These are phyloP conservation scores for Penicillium paradoxum DNA, from an alignment of 495 filamentous ascomycete genomes.

Conservation along the genomic window DNA sequence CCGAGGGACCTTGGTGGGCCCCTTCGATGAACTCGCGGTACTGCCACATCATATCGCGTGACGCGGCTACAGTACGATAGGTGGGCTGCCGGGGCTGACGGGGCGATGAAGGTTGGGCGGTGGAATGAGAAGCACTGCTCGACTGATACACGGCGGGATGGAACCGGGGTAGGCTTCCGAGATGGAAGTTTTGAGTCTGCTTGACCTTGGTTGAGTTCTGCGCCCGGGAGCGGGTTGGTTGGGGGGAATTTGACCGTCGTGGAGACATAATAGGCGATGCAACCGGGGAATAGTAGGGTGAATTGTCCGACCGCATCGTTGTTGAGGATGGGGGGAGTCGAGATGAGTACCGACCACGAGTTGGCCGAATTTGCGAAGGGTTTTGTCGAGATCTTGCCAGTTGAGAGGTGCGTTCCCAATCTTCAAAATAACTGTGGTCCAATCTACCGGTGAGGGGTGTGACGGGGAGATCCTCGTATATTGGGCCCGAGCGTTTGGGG, in stretches of 20 bases:
- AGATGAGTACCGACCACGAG: conserved; percentile 16
- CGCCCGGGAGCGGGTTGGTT: conserved; percentile 24
- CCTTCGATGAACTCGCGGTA: conserved; percentile 38
- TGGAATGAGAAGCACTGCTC: conserved; percentile 15
- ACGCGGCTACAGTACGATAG: conserved; percentile 33
- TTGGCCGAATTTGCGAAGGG: conserved; percentile 5
- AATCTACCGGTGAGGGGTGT: conserved; percentile 44
- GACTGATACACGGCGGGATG: conserved; percentile 47
- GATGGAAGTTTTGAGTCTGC: conserved; percentile 33
- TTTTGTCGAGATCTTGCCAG: conserved; percentile 20
- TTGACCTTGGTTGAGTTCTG: conserved; percentile 34
- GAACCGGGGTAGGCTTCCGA: conserved; percentile 43
- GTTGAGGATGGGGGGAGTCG: conserved; percentile 11
- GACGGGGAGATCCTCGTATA: conserved; percentile 37
- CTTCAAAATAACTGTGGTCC: conserved; percentile 36
- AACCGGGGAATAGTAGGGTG: conserved; percentile 35
- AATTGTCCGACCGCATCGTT: conserved; percentile 38
- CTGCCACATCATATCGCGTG: conserved; percentile 36
- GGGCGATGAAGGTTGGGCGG: conserved; percentile 27
- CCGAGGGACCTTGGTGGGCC: conserved; percentile 43
- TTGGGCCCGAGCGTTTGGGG: conserved; percentile 23
- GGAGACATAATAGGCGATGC: conserved; percentile 36
- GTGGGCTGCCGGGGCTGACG: conserved; percentile 29
- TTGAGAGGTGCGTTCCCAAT: conserved; percentile 29
- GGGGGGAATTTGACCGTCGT: conserved; percentile 34